Evolutionary conservation across 2,329 filamentous ascomycete genomes (phyloP).

Genomic region (Colletotrichum tofieldiae): DNA sequence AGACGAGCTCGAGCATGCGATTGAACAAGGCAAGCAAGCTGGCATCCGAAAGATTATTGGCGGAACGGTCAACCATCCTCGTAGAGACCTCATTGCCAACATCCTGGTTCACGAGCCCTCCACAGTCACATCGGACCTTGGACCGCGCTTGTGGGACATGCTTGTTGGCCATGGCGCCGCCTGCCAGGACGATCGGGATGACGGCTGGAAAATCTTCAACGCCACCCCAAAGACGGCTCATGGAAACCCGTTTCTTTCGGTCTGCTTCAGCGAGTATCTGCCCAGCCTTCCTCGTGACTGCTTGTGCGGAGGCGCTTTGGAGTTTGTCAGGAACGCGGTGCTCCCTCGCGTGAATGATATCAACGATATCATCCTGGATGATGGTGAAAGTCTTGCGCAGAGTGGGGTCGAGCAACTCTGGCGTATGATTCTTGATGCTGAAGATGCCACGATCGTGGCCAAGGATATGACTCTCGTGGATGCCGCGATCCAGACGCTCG

Average conservation of each 20-base stretch:
- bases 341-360: slow-evolving; percentile 62
- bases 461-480: slow-evolving; percentile 61
- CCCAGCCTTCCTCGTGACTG: slow-evolving; percentile 70
- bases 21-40: slow-evolving; percentile 57
- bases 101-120: slow-evolving; percentile 75
- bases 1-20: slow-evolving; percentile 74
- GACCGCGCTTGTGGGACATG: slow-evolving; percentile 78
- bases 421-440: slow-evolving; percentile 82
- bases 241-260: slow-evolving; percentile 70
- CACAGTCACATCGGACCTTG: slow-evolving; percentile 74
- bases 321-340: slow-evolving; percentile 72
- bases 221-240: slow-evolving; percentile 59
- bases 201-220: slow-evolving; percentile 80
- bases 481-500: slow-evolving; percentile 78
- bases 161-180: slow-evolving; percentile 77
- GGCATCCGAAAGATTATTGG: slow-evolving; percentile 63
- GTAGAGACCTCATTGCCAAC: slow-evolving; percentile 69
- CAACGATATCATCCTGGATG: slow-evolving; percentile 64
- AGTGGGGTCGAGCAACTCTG: slow-evolving; percentile 82
- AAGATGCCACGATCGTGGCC: slow-evolving; percentile 68
- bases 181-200: slow-evolving; percentile 72
- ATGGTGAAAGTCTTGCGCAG: slow-evolving; percentile 66
- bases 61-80: slow-evolving; percentile 66
- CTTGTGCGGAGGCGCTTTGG: slow-evolving; percentile 74
- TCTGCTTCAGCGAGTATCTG: slow-evolving; percentile 71